A percentile compares a stretch with the other conserved stretches of the same genome.
phyloP scores from a whole-genome alignment of 192 early-diverging fungal species.

The Backusella circina region DNA sequence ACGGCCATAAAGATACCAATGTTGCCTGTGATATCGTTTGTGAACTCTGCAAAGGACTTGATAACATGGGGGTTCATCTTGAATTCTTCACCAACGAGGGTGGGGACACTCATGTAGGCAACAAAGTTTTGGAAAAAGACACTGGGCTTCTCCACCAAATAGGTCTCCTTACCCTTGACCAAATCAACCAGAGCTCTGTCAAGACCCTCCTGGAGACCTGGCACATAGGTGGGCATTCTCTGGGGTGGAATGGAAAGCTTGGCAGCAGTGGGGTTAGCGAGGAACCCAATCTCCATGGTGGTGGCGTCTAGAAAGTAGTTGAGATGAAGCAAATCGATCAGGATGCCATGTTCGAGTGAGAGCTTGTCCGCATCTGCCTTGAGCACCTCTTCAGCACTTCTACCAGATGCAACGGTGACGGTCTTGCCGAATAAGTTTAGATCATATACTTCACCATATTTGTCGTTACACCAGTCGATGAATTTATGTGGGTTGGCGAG shows the following conservation, averaged over 20 bases:
- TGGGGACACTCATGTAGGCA: constrained; percentile 27
- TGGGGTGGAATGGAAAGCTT: background rate
- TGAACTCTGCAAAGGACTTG: constrained; percentile 24
- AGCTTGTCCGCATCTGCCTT: constrained; percentile 13
- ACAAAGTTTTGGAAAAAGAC: constrained; percentile 17
- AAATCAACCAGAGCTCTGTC: background rate
- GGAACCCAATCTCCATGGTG: constrained; percentile 21
- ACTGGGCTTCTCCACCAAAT: background rate
- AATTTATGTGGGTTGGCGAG: constrained; percentile 2
- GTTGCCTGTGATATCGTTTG: constrained; percentile 19
- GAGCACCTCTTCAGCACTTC: constrained; percentile 17
- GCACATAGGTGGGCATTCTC: constrained; percentile 9
- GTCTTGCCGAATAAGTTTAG: constrained; percentile 18
- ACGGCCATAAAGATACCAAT: constrained; percentile 12
- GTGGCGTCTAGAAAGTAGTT: constrained; percentile 10
- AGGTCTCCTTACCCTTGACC: background rate
- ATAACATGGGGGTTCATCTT: constrained; percentile 13
- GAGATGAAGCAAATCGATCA: constrained; percentile 17
- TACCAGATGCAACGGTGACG: constrained; percentile 7
- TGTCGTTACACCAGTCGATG: constrained; percentile 19
- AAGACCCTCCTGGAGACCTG: constrained; percentile 7
- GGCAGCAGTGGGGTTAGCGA: constrained; percentile 16
- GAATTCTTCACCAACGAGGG: constrained; percentile 19
- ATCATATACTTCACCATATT: constrained; percentile 25
- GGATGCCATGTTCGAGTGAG: constrained; percentile 22